phyloP scores from a whole-genome alignment of 225 moss, liverwort and hornwort species.

The Marchantia polymorpha region DNA sequence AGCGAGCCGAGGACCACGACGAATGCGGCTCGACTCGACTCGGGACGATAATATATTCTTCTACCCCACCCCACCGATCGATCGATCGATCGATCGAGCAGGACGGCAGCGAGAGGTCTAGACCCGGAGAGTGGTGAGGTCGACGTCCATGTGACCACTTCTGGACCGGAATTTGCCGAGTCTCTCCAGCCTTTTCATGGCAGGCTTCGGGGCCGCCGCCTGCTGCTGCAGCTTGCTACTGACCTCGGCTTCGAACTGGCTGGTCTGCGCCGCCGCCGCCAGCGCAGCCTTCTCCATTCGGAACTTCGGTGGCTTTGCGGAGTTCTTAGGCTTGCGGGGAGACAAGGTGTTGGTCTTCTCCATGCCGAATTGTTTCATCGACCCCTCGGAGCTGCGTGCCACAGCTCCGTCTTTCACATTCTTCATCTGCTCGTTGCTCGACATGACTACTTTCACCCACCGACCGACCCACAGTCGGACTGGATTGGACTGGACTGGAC shows the following conservation, averaged over 20 bases:
- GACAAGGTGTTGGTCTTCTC: neutral
- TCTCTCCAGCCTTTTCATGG: constrained; percentile 14
- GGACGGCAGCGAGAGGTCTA: neutral
- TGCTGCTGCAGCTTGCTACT: constrained; percentile 3
- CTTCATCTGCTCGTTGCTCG: neutral
- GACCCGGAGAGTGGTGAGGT: neutral
- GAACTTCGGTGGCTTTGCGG: constrained; percentile 15
- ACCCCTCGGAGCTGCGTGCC: neutral
- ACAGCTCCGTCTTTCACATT: neutral
- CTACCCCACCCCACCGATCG: neutral
- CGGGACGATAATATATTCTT: neutral
- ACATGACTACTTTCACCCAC: neutral
- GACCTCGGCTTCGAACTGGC: constrained; percentile 6
- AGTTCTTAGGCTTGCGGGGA: constrained; percentile 2
- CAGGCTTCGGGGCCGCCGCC: constrained; percentile 1
- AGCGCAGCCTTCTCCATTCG: constrained; percentile 1
- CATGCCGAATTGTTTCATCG: neutral
- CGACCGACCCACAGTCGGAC: neutral
- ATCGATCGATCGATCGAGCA: neutral
- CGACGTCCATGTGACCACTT: constrained; percentile 20
- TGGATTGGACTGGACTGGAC: too few species aligned
- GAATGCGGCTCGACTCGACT: neutral
- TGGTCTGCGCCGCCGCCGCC: constrained; percentile 4
- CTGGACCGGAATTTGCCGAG: constrained; percentile 6
- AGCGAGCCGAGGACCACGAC: neutral